Evolutionary conservation across 805 yeast genomes (phyloP), one percentile per base, ranked within the genome.

Genomic region (Dipodascopsis tothii): DNA sequence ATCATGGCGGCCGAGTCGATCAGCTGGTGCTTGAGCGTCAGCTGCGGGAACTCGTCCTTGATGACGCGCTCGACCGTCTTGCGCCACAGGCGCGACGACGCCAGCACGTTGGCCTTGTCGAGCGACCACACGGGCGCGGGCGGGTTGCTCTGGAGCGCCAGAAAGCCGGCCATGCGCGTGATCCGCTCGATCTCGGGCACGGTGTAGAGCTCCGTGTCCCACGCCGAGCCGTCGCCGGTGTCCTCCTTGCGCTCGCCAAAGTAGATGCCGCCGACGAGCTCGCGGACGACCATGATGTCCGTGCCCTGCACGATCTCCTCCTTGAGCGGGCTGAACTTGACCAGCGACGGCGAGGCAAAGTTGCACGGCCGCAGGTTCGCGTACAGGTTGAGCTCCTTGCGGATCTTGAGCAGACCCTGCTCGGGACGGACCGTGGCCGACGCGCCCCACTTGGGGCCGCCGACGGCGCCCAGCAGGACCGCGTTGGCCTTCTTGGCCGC

Each of bases 1-100:
- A 90, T 90, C 98, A 92, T 92, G 40, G 98, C 97, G 41, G 98
- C 98, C 11, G 97, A 88, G 68, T 92, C 98, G 59, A 92, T 90
- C 65, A 92, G 76, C 72, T 92, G 98, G 68, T 92, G 96, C 64
- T 90, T 85, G 37, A 88, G 73, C 21, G 73, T 75, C 59, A 92
- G 71, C 58, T 80, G 83, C 43, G 98, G 98, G 73, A 92, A 92
- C 67, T 92, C 98, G 50, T 80, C 77, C 49, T 73, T 68, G 55
- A 92, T 82, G 37, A 88, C 84, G 60, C 81, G 78, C 55, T 85
- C 84, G 36, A 90, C 96, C 17, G 94, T 85, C 65, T 78, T 81
- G 69, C 98, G 80, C 98, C 98, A 92, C 58, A 92, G 72, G 66
- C 98, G 79, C 35, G 96, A 85, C 21, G 95, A 81, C 1, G 98